These are phyloP conservation scores for Rostrohypoxylon terebratum DNA, from an alignment of 495 filamentous ascomycete species.

Conservation along the genomic window DNA sequence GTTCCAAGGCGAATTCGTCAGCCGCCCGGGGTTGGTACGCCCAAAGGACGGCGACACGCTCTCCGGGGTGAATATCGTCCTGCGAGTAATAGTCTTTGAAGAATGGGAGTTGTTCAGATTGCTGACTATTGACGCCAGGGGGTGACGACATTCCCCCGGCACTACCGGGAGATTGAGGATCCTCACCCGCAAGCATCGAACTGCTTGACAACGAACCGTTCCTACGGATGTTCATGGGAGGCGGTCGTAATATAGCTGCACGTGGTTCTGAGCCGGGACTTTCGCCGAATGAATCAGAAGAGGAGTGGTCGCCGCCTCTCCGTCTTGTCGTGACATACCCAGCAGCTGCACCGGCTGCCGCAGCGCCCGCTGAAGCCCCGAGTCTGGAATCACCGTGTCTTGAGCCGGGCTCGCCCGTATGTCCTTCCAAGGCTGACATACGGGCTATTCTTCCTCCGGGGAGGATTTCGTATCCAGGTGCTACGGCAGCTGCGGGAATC, in stretches of 20 bases:
- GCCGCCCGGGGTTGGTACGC: slow-evolving; percentile 93
- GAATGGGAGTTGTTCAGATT: slow-evolving; percentile 92
- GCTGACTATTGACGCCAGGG: slow-evolving; percentile 82
- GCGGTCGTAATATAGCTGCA: slow-evolving; percentile 66
- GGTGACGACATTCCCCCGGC: slow-evolving; percentile 84
- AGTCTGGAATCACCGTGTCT: slow-evolving; percentile 55
- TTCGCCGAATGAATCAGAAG: slow-evolving; percentile 82
- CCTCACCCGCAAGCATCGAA: slow-evolving; percentile 76
- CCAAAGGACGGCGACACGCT: slow-evolving; percentile 93
- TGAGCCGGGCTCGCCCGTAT: slow-evolving; percentile 70
- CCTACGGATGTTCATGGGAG: slow-evolving; percentile 69
- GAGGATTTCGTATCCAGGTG: slow-evolving; percentile 76
- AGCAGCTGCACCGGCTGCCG: slow-evolving; percentile 53
- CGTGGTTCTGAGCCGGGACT: slow-evolving; percentile 79
- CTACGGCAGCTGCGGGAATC: slow-evolving; percentile 42
- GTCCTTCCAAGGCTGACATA: slow-evolving; percentile 92
- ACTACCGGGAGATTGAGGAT: slow-evolving; percentile 80
- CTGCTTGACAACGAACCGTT: slow-evolving; percentile 91
- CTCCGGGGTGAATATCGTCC: slow-evolving; percentile 92
- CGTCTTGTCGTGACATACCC: slow-evolving; percentile 56
- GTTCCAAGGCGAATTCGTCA: slow-evolving; percentile 93
- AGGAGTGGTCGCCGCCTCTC: slow-evolving; percentile 77
- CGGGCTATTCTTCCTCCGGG: slow-evolving; percentile 91
- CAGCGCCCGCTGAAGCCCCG: slow-evolving; percentile 48
- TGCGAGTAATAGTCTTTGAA: slow-evolving; percentile 99